Conservation (phyloP, 129 eudicot genomes). For the Artemisia argyi region DNA sequence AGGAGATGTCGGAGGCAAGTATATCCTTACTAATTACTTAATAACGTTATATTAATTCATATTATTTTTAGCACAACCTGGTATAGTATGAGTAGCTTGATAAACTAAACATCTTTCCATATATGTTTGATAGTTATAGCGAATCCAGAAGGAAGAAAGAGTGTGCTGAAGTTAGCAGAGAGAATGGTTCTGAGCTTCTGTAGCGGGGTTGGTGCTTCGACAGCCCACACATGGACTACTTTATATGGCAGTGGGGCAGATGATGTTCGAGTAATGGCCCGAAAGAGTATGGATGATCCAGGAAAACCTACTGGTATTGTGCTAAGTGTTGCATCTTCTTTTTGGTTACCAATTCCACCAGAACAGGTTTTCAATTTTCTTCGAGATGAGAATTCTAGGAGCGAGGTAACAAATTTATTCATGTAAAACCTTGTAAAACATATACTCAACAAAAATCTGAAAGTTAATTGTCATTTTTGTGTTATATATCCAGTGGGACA, state of each 20-base stretch:
- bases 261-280: constrained; percentile 92
- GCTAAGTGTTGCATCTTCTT: constrained; percentile 88
- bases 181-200: constrained; percentile 95
- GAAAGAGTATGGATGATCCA: constrained; percentile 93
- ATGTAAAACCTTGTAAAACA: no score
- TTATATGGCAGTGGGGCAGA: constrained; percentile 85
- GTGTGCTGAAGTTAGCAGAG: constrained; percentile 89
- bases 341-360: no score
- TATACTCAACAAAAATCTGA: neutral
- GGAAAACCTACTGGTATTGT: constrained; percentile 98
- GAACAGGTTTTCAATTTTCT: no score
- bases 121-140: constrained; percentile 54
- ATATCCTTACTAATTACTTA: no score
- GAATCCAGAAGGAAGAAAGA: constrained; percentile 92
- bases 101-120: neutral
- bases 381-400: no score
- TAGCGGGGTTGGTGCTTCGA: constrained; percentile 91
- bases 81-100: neutral
- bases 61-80: no score
- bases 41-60: neutral
- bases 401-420: no score
- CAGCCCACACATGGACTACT: constrained; percentile 95
- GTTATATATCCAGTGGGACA: constrained; percentile 70
- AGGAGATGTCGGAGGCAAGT: no score
- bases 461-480: neutral